Percentiles rank a stretch among this genome's conserved stretches.
Evolutionary conservation across 495 filamentous ascomycete species (phyloP).

Genomic region (Penicillium cataractarum): DNA sequence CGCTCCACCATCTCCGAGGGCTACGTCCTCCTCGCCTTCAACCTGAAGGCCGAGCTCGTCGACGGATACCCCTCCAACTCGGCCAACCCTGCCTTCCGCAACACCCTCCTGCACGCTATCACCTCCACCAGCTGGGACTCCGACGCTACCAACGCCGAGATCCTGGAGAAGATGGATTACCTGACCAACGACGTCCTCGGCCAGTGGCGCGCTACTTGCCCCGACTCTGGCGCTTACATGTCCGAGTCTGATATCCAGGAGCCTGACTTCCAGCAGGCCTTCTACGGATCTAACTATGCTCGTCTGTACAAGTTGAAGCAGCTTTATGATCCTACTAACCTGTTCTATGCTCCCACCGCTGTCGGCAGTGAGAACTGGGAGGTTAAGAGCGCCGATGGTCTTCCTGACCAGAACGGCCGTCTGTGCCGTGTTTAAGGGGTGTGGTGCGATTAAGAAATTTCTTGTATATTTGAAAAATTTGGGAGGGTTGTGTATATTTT

Average conservation of each 20-base stretch:
- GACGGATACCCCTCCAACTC: slow-evolving; percentile 37
- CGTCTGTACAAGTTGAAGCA: slow-evolving; percentile 55
- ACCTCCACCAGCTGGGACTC: slow-evolving; percentile 36
- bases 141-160: slow-evolving; percentile 24
- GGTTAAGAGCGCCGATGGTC: slow-evolving; percentile 32
- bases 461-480: no score
- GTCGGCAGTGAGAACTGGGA: slow-evolving; percentile 59
- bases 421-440: slow-evolving; percentile 34
- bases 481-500: slow-evolving; percentile 1
- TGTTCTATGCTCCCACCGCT: slow-evolving; percentile 59
- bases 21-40: slow-evolving; percentile 50
- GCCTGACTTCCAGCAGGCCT: slow-evolving; percentile 64
- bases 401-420: slow-evolving; percentile 41
- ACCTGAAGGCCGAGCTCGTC: slow-evolving; percentile 46
- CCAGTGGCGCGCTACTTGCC: slow-evolving; percentile 52
- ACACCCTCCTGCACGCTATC: slow-evolving; percentile 56
- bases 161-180: slow-evolving; percentile 23
- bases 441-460: no score
- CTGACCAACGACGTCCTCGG: slow-evolving; percentile 48
- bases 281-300: slow-evolving; percentile 61
- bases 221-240: slow-evolving; percentile 41
- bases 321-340: slow-evolving; percentile 53
- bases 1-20: slow-evolving; percentile 48
- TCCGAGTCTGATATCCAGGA: slow-evolving; percentile 58
- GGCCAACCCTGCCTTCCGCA: slow-evolving; percentile 59